Percentiles rank a stretch among this genome's conserved stretches.
These are phyloP conservation scores for Oidiodendron maius DNA, from an alignment of 495 filamentous ascomycete species.

Conservation along the genomic window DNA sequence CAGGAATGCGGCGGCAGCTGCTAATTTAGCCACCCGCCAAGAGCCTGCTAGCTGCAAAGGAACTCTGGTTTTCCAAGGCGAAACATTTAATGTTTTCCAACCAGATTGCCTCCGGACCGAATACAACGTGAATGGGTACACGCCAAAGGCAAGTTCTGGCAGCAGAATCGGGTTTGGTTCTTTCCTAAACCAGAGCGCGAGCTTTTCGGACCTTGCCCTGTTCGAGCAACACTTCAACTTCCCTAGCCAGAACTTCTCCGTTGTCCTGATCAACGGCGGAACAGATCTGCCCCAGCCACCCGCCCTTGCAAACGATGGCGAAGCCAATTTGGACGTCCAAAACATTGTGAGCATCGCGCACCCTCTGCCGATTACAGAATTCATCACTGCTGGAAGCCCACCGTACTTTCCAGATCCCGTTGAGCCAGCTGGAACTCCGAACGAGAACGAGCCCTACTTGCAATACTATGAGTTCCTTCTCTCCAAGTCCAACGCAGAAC, in stretches of 20 bases:
- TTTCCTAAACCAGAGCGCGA: slow-evolving; percentile 45
- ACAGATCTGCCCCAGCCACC: slow-evolving; percentile 45
- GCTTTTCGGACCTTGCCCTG: slow-evolving; percentile 29
- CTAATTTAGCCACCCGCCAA: slow-evolving; percentile 4
- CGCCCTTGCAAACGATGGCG: slow-evolving; percentile 34
- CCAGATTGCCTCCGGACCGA: slow-evolving; percentile 53
- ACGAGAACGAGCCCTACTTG: slow-evolving; percentile 73
- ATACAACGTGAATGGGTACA: slow-evolving; percentile 52
- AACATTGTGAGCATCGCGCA: slow-evolving; percentile 55
- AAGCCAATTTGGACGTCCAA: slow-evolving; percentile 76
- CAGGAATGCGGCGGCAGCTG: not conserved
- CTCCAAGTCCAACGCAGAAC: slow-evolving; percentile 35
- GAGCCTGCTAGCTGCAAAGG: slow-evolving; percentile 16
- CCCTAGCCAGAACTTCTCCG: slow-evolving; percentile 47
- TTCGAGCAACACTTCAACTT: slow-evolving; percentile 31
- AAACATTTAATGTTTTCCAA: slow-evolving; percentile 37
- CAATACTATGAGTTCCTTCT: slow-evolving; percentile 61
- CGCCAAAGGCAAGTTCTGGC: slow-evolving; percentile 35
- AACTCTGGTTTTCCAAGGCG: slow-evolving; percentile 11
- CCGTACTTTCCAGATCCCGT: slow-evolving; percentile 58
- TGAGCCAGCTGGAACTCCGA: slow-evolving; percentile 41
- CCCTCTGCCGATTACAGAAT: slow-evolving; percentile 58
- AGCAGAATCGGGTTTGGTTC: slow-evolving; percentile 51
- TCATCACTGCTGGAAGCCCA: slow-evolving; percentile 59
- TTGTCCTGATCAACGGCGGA: slow-evolving; percentile 49